These are phyloP conservation scores for Cairneyella variabilis DNA, from an alignment of 495 filamentous ascomycete genomes.

Conservation along the genomic window DNA sequence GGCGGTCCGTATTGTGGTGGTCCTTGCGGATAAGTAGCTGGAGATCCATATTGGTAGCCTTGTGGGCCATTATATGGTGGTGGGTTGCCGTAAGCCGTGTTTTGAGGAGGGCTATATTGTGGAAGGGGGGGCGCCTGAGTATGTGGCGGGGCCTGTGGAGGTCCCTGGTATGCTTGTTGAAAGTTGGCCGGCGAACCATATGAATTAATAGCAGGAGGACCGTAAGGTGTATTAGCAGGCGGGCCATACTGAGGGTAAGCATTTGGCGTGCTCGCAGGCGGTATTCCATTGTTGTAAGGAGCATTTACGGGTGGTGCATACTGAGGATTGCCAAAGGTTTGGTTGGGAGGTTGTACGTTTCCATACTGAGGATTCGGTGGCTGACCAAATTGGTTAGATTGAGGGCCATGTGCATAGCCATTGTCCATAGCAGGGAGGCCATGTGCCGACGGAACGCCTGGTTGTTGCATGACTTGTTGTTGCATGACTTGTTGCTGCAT, in stretches of 20 bases:
- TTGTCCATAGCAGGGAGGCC: not conserved
- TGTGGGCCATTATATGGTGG: not conserved
- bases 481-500: too few relatives aligned
- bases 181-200: constrained; percentile 4
- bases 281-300: constrained; percentile 3
- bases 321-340: not conserved
- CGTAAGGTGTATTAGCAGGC: constrained; percentile 1
- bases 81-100: not conserved
- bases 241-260: constrained; percentile 3
- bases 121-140: too few relatives aligned
- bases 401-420: not conserved
- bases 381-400: not conserved
- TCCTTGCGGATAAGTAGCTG: not conserved
- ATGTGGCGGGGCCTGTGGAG: too few relatives aligned
- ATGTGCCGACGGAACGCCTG: not conserved
- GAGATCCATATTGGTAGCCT: not conserved
- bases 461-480: too few relatives aligned
- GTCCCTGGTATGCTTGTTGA: constrained; percentile 7
- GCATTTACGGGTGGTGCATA: constrained; percentile 8
- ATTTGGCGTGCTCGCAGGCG: not conserved
- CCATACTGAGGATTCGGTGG: not conserved
- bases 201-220: constrained; percentile 2
- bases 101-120: constrained; percentile 15
- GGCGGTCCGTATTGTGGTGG: not conserved
- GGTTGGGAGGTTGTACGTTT: not conserved